phyloP scores from a whole-genome alignment of 495 filamentous ascomycete genomes.

The Penicillium diatomitis region DNA sequence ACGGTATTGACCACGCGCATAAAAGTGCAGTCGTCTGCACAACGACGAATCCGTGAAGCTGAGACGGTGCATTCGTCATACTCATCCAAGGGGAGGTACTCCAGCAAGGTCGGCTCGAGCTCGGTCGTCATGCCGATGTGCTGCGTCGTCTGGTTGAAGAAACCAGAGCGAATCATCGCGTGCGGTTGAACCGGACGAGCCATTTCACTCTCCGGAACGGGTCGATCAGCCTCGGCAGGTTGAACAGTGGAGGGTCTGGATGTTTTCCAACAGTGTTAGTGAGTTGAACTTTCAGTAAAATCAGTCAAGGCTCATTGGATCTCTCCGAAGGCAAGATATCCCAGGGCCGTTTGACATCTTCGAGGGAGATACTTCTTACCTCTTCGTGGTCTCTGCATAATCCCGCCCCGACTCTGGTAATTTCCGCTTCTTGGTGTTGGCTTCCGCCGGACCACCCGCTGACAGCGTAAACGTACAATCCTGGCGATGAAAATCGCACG shows the following conservation, averaged over 20 bases:
- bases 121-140: slow-evolving; percentile 47
- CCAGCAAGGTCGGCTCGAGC: slow-evolving; percentile 41
- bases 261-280: not conserved
- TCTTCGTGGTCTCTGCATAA: slow-evolving; percentile 32
- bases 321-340: too few species aligned
- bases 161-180: slow-evolving; percentile 28
- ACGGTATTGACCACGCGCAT: slow-evolving; percentile 44
- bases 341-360: too few species aligned
- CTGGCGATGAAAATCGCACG: slow-evolving; percentile 46
- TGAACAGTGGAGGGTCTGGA: slow-evolving; percentile 20
- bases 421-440: slow-evolving; percentile 67
- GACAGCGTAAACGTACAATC: slow-evolving; percentile 42
- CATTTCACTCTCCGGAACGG: slow-evolving; percentile 18
- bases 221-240: not conserved
- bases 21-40: slow-evolving; percentile 78
- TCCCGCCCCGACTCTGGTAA: slow-evolving; percentile 29
- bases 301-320: too few species aligned
- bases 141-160: slow-evolving; percentile 39
- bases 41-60: slow-evolving; percentile 53
- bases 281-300: too few species aligned
- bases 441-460: slow-evolving; percentile 32
- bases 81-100: slow-evolving; percentile 34
- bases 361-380: slow-evolving; percentile 19
- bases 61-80: slow-evolving; percentile 32
- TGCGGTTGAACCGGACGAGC: slow-evolving; percentile 17